Conservation (phyloP, 345 rosid species). For the Salix udensis region DNA sequence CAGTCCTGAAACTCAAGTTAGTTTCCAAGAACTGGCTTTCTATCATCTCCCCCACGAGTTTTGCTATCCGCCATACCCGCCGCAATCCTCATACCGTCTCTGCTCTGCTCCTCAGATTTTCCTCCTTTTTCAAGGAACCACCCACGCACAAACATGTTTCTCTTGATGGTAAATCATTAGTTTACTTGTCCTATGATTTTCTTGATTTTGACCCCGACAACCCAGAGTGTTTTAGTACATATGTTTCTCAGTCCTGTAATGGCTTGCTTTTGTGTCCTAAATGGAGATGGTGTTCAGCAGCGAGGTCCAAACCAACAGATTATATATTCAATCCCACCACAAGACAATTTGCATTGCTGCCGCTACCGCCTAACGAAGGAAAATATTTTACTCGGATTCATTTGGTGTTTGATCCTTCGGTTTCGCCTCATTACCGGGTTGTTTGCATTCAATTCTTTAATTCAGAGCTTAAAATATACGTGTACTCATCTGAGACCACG, state of each 20-base stretch:
- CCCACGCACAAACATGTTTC: background rate
- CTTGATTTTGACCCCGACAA: background rate
- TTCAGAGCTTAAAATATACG: background rate
- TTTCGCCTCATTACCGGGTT: conserved; percentile 17
- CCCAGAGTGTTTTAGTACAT: background rate
- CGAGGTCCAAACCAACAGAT: background rate
- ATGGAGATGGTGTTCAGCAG: background rate
- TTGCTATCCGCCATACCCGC: conserved; percentile 1
- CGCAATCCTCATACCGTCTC: conserved; percentile 2
- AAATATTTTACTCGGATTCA: background rate
- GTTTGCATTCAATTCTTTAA: background rate
- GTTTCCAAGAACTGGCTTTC: conserved; percentile 18
- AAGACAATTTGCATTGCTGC: conserved; percentile 1
- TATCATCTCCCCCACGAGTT: conserved; percentile 10
- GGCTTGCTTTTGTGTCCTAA: conserved; percentile 15
- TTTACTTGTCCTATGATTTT: background rate
- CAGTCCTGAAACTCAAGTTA: conserved; percentile 3
- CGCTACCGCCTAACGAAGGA: background rate
- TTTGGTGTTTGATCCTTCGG: conserved; percentile 20
- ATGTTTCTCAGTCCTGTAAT: background rate
- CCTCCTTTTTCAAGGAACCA: background rate
- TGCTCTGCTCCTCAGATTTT: background rate
- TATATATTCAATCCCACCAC: conserved; percentile 28
- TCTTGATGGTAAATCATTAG: background rate
- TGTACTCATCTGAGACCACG: conserved; percentile 12